A percentile compares a stretch with the other conserved stretches of the same genome.
Conservation (phyloP, 2,329 filamentous ascomycete genomes). For the Diaporthe sp. region DNA sequence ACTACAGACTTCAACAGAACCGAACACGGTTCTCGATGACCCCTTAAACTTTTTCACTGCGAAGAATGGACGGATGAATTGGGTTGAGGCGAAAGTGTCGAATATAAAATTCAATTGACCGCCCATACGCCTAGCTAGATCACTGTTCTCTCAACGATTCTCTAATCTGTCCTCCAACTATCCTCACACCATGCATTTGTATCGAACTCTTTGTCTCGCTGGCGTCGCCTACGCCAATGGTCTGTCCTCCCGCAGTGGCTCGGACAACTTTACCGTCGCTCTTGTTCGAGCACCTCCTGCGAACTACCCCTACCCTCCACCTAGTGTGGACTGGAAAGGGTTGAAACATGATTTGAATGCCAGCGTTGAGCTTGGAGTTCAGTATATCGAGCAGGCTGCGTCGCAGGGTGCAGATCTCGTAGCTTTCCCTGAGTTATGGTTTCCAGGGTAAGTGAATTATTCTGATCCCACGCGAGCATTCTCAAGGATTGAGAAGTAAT, state of each 20-base stretch:
- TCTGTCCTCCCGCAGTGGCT: neutral
- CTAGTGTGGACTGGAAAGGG: neutral
- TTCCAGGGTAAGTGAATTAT: neutral
- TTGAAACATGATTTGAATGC: conserved; percentile 2
- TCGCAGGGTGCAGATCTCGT: neutral
- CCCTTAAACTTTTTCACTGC: neutral
- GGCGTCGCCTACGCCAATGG: neutral
- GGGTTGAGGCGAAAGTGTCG: neutral
- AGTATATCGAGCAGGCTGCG: neutral
- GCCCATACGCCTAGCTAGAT: neutral
- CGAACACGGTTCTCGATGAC: neutral
- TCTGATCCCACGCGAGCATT: neutral
- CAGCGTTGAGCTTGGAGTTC: neutral
- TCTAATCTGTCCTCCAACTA: neutral
- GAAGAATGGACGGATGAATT: too few species aligned
- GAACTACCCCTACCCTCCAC: conserved; percentile 7
- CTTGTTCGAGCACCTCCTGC: neutral
- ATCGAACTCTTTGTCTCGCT: neutral
- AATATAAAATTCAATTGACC: neutral
- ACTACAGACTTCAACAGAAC: neutral
- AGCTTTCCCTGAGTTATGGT: conserved; percentile 16
- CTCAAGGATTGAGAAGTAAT: neutral
- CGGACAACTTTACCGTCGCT: neutral
- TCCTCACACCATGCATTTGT: neutral
- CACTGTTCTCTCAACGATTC: too few species aligned